These are phyloP conservation scores for Dionaea muscipula DNA, from an alignment of 179 eudicot species.

Conservation along the genomic window DNA sequence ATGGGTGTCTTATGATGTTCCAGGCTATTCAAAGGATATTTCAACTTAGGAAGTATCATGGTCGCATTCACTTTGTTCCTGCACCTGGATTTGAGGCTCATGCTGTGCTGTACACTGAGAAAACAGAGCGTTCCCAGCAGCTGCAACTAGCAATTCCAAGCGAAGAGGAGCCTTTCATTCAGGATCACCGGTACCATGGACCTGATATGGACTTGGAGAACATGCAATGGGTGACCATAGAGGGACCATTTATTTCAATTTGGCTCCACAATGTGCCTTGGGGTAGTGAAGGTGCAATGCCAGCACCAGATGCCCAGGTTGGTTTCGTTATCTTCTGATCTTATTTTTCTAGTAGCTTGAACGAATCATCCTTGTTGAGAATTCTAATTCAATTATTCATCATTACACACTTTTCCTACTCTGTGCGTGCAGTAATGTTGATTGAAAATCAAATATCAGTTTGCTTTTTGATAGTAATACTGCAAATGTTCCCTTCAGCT, in stretches of 20 bases:
- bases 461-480: too few species aligned
- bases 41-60: conserved; percentile 61
- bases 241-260: conserved; percentile 88
- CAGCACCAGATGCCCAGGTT: conserved; percentile 93
- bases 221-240: conserved; percentile 58
- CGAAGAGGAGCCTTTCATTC: conserved; percentile 20
- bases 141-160: conserved; percentile 18
- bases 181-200: conserved; percentile 40
- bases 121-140: conserved; percentile 18
- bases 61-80: conserved; percentile 64
- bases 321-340: conserved; percentile 2
- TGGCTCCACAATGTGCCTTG: conserved; percentile 98
- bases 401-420: too few species aligned
- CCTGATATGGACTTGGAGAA: conserved; percentile 31
- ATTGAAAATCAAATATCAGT: too few species aligned
- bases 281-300: conserved; percentile 73
- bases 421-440: too few species aligned
- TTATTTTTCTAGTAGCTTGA: background rate
- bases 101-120: conserved; percentile 31
- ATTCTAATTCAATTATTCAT: too few species aligned
- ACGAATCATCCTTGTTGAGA: background rate
- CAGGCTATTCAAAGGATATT: conserved; percentile 69
- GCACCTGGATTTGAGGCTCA: conserved; percentile 64
- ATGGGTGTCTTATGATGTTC: background rate
- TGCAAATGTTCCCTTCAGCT: too few species aligned